Conservation (phyloP, 2,329 filamentous ascomycete species). For the Colletotrichum limetticola region DNA sequence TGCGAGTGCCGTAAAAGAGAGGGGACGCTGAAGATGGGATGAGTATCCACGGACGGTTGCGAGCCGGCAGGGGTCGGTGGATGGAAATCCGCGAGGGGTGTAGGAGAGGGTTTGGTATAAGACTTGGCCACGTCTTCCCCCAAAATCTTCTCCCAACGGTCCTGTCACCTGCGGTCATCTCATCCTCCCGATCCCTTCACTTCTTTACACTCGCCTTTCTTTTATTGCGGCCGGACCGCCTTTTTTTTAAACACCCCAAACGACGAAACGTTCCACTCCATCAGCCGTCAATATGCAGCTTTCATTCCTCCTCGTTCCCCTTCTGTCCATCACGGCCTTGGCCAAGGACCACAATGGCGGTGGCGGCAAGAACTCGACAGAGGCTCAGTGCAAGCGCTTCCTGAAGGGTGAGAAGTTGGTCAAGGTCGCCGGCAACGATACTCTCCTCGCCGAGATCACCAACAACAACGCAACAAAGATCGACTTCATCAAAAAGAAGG, state of each 20-base stretch:
- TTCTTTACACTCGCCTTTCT: slow-evolving; percentile 20
- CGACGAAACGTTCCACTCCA: background rate
- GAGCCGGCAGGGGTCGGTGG: slow-evolving; percentile 13
- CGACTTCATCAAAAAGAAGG: slow-evolving; percentile 49
- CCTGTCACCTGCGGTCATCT: slow-evolving; percentile 25
- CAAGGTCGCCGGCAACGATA: slow-evolving; percentile 48
- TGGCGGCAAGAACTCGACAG: slow-evolving; percentile 39
- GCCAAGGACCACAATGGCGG: slow-evolving; percentile 43
- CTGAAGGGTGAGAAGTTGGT: slow-evolving; percentile 42
- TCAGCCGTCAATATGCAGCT: slow-evolving; percentile 31
- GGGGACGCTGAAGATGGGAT: slow-evolving; percentile 23
- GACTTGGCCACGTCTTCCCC: slow-evolving; percentile 23
- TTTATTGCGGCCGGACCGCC: slow-evolving; percentile 33
- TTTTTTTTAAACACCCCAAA: background rate
- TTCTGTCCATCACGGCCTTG: slow-evolving; percentile 29
- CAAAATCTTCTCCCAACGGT: background rate
- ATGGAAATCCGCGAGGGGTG: slow-evolving; percentile 13
- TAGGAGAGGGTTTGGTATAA: slow-evolving; percentile 33
- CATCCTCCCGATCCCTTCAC: slow-evolving; percentile 23
- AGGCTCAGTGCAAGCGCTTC: slow-evolving; percentile 47
- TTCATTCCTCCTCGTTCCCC: slow-evolving; percentile 25
- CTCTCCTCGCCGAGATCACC: slow-evolving; percentile 45
- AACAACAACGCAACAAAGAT: slow-evolving; percentile 49
- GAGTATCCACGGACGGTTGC: slow-evolving; percentile 16
- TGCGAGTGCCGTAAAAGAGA: slow-evolving; percentile 26